Evolutionary conservation across 208 protist genomes (phyloP).

Genomic region (Trypanosoma scelopori): DNA sequence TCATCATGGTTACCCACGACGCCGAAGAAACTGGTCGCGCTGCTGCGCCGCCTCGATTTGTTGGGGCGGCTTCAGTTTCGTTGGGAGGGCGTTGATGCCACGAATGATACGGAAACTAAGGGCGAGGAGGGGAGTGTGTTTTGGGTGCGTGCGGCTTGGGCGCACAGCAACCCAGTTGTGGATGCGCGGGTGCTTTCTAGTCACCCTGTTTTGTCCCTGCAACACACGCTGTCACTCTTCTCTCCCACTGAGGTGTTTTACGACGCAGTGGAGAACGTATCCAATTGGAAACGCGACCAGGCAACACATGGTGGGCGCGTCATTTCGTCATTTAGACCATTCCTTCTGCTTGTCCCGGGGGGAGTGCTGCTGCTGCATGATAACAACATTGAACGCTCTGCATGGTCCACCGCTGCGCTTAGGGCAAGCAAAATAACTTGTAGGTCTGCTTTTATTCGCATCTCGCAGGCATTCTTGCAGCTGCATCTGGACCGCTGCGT

Average conservation of each 20-base stretch:
- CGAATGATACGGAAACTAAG: background rate
- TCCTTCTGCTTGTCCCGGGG: slow-evolving; percentile 16
- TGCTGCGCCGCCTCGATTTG: slow-evolving; percentile 14
- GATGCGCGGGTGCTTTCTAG: slow-evolving; percentile 20
- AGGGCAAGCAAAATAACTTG: slow-evolving; percentile 2
- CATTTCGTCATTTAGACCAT: slow-evolving; percentile 14
- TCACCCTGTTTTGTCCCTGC: slow-evolving; percentile 28
- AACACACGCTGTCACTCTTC: background rate
- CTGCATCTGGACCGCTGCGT: slow-evolving; percentile 3
- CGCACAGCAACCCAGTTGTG: slow-evolving; percentile 22
- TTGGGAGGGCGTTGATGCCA: background rate
- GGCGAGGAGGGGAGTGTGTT: background rate
- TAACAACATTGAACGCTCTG: background rate
- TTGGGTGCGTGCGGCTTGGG: slow-evolving; percentile 35
- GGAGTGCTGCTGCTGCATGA: background rate
- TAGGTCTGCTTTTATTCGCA: slow-evolving; percentile 19
- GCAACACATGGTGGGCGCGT: slow-evolving; percentile 4
- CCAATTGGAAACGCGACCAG: background rate
- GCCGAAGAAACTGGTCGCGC: background rate
- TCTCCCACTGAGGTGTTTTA: background rate
- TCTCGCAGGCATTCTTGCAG: slow-evolving; percentile 15
- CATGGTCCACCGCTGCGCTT: background rate
- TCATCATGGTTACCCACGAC: background rate
- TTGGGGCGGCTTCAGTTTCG: slow-evolving; percentile 19
- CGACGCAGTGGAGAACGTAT: slow-evolving; percentile 21